Base-by-base conservation (phyloP, 441 rosid species). In the Biscutella laevigata region DNA sequence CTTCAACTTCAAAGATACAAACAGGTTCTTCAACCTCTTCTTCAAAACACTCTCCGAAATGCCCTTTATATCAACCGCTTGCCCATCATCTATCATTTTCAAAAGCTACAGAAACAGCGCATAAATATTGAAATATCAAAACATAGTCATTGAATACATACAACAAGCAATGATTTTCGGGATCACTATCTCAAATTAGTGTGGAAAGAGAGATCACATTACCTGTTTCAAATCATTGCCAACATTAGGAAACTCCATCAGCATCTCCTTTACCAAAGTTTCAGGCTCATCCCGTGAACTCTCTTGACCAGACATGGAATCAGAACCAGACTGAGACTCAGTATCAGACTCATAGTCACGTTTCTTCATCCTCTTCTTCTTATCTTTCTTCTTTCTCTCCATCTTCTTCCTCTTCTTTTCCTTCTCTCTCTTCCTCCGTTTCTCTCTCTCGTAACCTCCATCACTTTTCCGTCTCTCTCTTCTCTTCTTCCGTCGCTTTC, bases 31-130 rank as follows among this genome's bases (percentile, higher is more conserved):
- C 71, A 91, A 64, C 71, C 77, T 74, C 66, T 71, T 77, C 51
- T 61, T 67, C 69, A 88, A 66, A 47, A 80, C 46, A 45, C 51
- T 85, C 57, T 91, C 94, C 2, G 86, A 74, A 43, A 91, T 78
- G 24, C 85, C 96, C 68, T 77, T 77, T 46, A 88, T 75, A 72
- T 85, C 91, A 68, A 91, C 98, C 37, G 91, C 96, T 80, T 88
- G 96, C 33, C 98, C 98, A 51, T 60, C 79, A 64, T 91, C 95
- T 38, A 91, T 78, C 96, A 88, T 88, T 71, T 74, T 77, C 60
- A 83, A 76, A 59, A 91, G 92, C 98, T 87, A 66, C 20, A 38
- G 0, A 4, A 19, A 12, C n/a, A 34, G 5, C 0, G 1, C 5
- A 11, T 24, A 19, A 10, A 1, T 13, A 47, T 12, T 7, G 10